phyloP scores from a whole-genome alignment of 129 eudicot species.

The Helianthus tuberosus region DNA sequence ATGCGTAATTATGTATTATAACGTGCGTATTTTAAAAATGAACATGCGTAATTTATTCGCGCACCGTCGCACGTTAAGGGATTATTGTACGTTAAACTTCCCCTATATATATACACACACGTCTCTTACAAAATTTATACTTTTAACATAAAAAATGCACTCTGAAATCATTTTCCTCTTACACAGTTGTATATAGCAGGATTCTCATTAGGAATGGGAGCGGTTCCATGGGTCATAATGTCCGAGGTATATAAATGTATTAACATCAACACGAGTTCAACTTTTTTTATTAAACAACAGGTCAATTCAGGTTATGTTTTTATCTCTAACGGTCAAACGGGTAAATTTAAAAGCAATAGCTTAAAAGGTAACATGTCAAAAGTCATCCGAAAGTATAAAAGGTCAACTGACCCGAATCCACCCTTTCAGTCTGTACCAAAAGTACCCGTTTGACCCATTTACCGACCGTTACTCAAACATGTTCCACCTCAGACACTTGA shows the following conservation, averaged over 20 bases:
- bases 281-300: neutral
- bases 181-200: constrained; percentile 60
- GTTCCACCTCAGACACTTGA: too few relatives aligned
- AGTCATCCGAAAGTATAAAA: neutral
- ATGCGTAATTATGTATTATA: too few relatives aligned
- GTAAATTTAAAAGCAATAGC: neutral
- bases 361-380: neutral
- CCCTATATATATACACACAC: neutral
- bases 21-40: too few relatives aligned
- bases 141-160: constrained; percentile 2
- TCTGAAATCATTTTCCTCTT: constrained; percentile 10
- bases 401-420: too few relatives aligned
- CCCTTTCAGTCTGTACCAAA: too few relatives aligned
- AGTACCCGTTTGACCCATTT: constrained; percentile 7
- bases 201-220: constrained; percentile 91
- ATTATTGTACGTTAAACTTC: too few relatives aligned
- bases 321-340: neutral
- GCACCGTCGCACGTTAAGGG: too few relatives aligned
- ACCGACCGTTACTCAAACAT: neutral
- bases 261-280: neutral
- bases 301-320: neutral
- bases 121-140: neutral
- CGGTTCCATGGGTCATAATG: constrained; percentile 97
- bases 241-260: constrained; percentile 64
- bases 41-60: too few relatives aligned